A percentile compares a stretch with the other conserved stretches of the same genome.
These are phyloP conservation scores for Sugiyamaella sp. DNA, from an alignment of 1,139 yeast species.

Conservation along the genomic window DNA sequence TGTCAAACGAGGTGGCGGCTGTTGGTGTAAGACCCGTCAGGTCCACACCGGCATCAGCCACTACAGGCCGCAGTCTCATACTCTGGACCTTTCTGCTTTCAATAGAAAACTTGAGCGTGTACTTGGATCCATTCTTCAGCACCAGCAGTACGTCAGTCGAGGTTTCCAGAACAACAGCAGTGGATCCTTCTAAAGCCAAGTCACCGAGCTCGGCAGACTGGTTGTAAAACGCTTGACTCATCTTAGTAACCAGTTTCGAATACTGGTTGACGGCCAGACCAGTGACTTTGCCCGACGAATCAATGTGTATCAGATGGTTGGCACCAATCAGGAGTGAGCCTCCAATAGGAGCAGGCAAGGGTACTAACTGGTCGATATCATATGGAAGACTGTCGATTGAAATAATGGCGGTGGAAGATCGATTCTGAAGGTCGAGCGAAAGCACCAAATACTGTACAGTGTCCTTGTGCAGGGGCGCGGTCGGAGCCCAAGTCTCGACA, in stretches of 20 bases:
- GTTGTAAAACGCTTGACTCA: conserved; percentile 54
- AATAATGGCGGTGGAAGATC: conserved; percentile 67
- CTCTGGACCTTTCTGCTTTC: conserved; percentile 50
- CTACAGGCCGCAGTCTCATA: conserved; percentile 36
- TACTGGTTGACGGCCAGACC: conserved; percentile 68
- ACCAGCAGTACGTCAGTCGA: conserved; percentile 57
- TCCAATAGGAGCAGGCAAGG: conserved; percentile 68
- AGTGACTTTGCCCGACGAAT: conserved; percentile 73
- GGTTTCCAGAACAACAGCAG: conserved; percentile 49
- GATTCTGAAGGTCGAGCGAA: conserved; percentile 65
- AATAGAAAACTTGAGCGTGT: conserved; percentile 53
- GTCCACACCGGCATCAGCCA: conserved; percentile 15
- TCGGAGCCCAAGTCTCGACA: conserved; percentile 76
- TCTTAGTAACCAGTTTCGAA: conserved; percentile 41
- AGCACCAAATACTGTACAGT: conserved; percentile 60
- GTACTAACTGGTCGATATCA: conserved; percentile 66
- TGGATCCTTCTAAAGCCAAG: conserved; percentile 60
- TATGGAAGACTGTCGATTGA: conserved; percentile 70
- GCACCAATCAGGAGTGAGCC: conserved; percentile 76
- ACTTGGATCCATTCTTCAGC: conserved; percentile 55
- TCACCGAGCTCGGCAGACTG: conserved; percentile 56
- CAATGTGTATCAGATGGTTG: conserved; percentile 78
- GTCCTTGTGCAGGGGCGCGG: conserved; percentile 60
- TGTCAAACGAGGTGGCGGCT: conserved; percentile 26
- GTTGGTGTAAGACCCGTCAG: conserved; percentile 33